A percentile compares a stretch with the other conserved stretches of the same genome.
These are phyloP conservation scores for Coccomyxa subellipsoidea DNA, from an alignment of 163 green algal species.

Conservation along the genomic window DNA sequence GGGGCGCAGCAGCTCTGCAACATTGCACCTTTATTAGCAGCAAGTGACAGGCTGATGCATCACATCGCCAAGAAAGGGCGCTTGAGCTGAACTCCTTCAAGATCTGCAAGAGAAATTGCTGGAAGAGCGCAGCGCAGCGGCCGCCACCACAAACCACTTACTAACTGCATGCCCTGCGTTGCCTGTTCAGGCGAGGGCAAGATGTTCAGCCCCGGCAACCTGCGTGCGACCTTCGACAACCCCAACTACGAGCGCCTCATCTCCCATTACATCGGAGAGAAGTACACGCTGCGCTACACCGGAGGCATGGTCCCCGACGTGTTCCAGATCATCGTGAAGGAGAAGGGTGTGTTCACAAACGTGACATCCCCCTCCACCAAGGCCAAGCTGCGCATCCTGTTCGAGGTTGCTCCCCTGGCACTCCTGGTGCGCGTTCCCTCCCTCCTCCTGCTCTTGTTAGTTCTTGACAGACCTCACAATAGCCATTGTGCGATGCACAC, in stretches of 20 bases:
- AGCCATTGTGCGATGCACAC: too few species aligned
- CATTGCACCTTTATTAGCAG: too few species aligned
- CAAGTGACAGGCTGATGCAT: too few species aligned
- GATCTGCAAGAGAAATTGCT: too few species aligned
- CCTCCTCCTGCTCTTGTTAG: not conserved
- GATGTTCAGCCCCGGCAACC: constrained; percentile 94
- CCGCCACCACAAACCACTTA: too few species aligned
- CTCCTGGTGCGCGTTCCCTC: constrained; percentile 60
- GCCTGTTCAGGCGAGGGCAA: constrained; percentile 78
- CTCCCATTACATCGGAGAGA: constrained; percentile 88
- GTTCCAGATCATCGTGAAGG: constrained; percentile 92
- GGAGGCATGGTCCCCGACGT: constrained; percentile 59
- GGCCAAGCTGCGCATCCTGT: constrained; percentile 93
- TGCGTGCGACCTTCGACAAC: constrained; percentile 94
- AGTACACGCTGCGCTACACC: constrained; percentile 91
- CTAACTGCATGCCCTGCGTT: not conserved
- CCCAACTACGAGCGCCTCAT: constrained; percentile 87
- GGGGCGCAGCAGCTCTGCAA: too few species aligned
- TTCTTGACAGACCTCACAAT: too few species aligned
- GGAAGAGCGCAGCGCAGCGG: too few species aligned
- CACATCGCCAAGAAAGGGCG: too few species aligned
- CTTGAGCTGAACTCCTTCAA: too few species aligned
- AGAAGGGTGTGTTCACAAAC: constrained; percentile 97
- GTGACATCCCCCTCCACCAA: constrained; percentile 90
- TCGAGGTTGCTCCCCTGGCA: constrained; percentile 87